Evolutionary conservation across 441 rosid genomes (phyloP).

Genomic region (Erodium texanum): DNA sequence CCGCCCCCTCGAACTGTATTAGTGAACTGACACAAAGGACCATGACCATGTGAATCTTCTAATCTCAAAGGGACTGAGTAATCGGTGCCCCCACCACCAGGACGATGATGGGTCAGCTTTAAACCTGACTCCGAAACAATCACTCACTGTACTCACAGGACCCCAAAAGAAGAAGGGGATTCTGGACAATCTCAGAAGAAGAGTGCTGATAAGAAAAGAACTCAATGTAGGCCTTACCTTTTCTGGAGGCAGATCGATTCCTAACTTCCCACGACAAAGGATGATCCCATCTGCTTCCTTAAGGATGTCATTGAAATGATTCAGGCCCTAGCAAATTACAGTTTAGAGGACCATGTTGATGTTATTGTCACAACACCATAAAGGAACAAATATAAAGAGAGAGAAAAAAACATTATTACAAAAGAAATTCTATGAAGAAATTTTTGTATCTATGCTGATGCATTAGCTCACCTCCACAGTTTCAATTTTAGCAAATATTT

Average conservation of each 20-base stretch:
- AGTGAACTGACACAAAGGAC: too few relatives aligned
- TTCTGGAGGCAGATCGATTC: slow-evolving; percentile 26
- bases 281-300: slow-evolving; percentile 26
- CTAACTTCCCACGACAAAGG: slow-evolving; percentile 25
- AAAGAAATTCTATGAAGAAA: background rate
- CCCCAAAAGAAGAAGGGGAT: background rate
- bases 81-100: too few relatives aligned
- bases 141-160: too few relatives aligned
- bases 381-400: background rate
- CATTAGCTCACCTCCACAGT: slow-evolving; percentile 22
- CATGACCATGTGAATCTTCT: too few relatives aligned
- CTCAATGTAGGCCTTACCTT: slow-evolving; percentile 20
- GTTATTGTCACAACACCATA: background rate
- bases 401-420: background rate
- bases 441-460: background rate
- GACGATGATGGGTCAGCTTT: too few relatives aligned
- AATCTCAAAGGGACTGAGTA: too few relatives aligned
- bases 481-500: slow-evolving; percentile 25
- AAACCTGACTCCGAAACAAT: too few relatives aligned
- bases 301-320: slow-evolving; percentile 22
- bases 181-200: too few relatives aligned
- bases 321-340: slow-evolving; percentile 17
- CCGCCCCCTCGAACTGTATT: too few relatives aligned
- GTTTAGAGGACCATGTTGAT: background rate
- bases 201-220: too few relatives aligned